These are phyloP conservation scores for Artomyces pyxidatus DNA, from an alignment of 768 basidiomycete species.

Conservation along the genomic window DNA sequence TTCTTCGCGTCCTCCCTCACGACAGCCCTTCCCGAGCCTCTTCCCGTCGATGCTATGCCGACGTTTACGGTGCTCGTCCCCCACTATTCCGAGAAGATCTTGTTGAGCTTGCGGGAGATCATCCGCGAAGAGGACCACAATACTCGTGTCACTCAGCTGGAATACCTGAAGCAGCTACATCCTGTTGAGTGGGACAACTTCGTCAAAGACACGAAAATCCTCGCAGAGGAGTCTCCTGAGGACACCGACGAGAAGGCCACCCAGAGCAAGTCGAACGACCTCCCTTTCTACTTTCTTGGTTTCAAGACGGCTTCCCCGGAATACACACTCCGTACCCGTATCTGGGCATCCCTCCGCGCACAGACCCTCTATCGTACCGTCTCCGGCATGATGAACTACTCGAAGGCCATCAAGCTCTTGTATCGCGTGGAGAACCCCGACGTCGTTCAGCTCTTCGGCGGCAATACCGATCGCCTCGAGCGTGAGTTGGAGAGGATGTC, in stretches of 20 bases:
- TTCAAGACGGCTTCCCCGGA: constrained; percentile 99
- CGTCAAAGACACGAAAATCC: constrained; percentile 98
- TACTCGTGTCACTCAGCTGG: constrained; percentile 93
- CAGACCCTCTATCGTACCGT: constrained; percentile 98
- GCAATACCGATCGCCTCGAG: constrained; percentile 94
- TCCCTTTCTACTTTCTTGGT: constrained; percentile 98
- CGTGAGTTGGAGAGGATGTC: constrained; percentile 96
- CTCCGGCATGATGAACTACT: constrained; percentile 99
- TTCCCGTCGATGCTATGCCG: constrained; percentile 97
- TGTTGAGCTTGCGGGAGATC: constrained; percentile 93
- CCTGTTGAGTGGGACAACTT: constrained; percentile 99
- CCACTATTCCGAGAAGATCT: constrained; percentile 98
- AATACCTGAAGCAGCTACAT: constrained; percentile 97
- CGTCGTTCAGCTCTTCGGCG: constrained; percentile 91
- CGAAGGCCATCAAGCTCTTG: constrained; percentile 97
- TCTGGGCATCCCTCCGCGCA: constrained; percentile 97
- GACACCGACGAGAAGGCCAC: constrained; percentile 56
- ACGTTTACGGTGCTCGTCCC: constrained; percentile 99
- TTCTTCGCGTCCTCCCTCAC: constrained; percentile 99
- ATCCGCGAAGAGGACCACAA: constrained; percentile 96
- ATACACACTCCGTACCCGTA: constrained; percentile 96
- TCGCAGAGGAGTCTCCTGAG: constrained; percentile 75
- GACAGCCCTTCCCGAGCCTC: constrained; percentile 88
- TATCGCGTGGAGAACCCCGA: constrained; percentile 99
- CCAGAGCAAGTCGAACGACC: constrained; percentile 68